Percentiles rank a stretch among this genome's conserved stretches.
These are phyloP conservation scores for Kodamaea sp. DNA, from an alignment of 1,139 yeast genomes.

Conservation along the genomic window DNA sequence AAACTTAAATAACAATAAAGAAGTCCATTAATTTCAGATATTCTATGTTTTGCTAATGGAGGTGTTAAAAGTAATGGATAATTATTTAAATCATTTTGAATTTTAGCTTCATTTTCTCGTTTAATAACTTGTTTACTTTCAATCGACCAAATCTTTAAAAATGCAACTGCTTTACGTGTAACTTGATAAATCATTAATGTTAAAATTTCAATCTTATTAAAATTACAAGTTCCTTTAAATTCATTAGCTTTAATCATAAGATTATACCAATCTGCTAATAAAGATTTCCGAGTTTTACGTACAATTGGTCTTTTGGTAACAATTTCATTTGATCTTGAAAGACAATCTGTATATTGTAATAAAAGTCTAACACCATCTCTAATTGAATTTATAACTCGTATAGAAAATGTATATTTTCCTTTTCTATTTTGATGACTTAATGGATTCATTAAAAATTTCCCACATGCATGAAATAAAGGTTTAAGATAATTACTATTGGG, in stretches of 20 bases:
- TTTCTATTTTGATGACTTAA: slow-evolving; percentile 44
- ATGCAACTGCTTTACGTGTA: slow-evolving; percentile 64
- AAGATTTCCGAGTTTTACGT: slow-evolving; percentile 68
- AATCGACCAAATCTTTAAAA: slow-evolving; percentile 71
- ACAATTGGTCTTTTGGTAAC: slow-evolving; percentile 70
- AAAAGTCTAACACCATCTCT: slow-evolving; percentile 82
- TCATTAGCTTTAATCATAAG: slow-evolving; percentile 84
- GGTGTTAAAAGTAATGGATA: slow-evolving; percentile 49
- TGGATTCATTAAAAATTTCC: slow-evolving; percentile 71
- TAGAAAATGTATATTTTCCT: slow-evolving; percentile 46
- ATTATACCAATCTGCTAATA: slow-evolving; percentile 89
- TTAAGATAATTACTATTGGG: slow-evolving; percentile 48
- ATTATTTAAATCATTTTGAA: slow-evolving; percentile 38
- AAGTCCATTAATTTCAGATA: slow-evolving; percentile 71
- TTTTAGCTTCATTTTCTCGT: slow-evolving; percentile 33
- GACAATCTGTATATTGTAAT: slow-evolving; percentile 74
- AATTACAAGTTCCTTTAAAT: slow-evolving; percentile 67
- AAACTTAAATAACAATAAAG: slow-evolving; percentile 68
- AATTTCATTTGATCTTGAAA: slow-evolving; percentile 76
- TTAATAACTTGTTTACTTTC: slow-evolving; percentile 47
- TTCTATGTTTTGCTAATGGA: slow-evolving; percentile 67
- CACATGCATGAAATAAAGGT: slow-evolving; percentile 68
- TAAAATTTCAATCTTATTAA: slow-evolving; percentile 63
- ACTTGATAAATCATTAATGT: slow-evolving; percentile 74
- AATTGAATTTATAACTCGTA: slow-evolving; percentile 42